Evolutionary conservation across 179 eudicot genomes (phyloP).

Genomic region (Silene noctiflora): DNA sequence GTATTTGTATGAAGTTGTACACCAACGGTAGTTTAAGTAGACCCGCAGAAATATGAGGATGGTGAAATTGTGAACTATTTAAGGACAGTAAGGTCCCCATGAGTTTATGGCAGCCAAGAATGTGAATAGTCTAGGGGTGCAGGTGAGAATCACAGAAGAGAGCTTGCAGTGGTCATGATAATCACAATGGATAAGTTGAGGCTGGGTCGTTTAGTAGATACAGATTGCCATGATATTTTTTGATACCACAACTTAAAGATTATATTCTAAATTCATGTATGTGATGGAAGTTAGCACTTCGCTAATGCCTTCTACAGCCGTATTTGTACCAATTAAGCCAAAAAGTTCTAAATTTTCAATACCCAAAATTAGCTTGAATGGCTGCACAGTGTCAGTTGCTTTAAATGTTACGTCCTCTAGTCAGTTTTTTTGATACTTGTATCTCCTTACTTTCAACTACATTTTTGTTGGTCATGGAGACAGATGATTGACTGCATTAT

Average conservation of each 20-base stretch:
- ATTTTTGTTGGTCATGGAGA: conserved; percentile 7
- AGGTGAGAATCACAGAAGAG: too few species aligned
- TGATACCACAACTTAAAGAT: not conserved
- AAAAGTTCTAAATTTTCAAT: not conserved
- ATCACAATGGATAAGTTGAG: not conserved
- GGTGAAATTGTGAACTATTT: not conserved
- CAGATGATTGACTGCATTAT: not conserved
- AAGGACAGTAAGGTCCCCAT: not conserved
- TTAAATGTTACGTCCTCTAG: not conserved
- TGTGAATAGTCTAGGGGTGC: not conserved
- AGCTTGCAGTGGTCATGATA: too few species aligned
- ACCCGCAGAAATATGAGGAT: not conserved
- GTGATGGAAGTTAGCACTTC: not conserved
- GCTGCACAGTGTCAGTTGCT: not conserved
- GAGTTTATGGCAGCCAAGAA: not conserved
- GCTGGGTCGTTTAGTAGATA: not conserved
- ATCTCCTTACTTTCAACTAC: not conserved
- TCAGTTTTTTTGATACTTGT: not conserved
- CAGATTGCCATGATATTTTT: not conserved
- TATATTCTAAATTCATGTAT: not conserved
- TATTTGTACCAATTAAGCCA: not conserved
- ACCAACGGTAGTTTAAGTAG: not conserved
- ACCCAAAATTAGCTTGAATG: not conserved
- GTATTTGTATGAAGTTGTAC: not conserved
- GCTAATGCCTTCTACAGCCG: not conserved